Evolutionary conservation across 306 rosid genomes (phyloP), one percentile per base, ranked within the genome.

Genomic region (Pyrus pyrifolia): DNA sequence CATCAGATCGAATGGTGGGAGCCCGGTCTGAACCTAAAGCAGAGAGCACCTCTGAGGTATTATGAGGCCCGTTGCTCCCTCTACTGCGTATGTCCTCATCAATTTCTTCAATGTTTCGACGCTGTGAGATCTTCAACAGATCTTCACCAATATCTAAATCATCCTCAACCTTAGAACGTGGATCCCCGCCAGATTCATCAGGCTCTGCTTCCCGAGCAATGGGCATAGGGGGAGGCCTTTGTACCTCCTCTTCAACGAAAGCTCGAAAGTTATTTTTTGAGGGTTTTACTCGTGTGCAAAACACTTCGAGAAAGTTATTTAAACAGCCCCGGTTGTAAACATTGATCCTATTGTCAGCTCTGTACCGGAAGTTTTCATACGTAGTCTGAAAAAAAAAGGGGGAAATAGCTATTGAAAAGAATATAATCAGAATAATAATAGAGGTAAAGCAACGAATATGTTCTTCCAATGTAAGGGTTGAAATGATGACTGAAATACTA

Each of bases 111-210:
- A 90, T 70, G 67, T 91, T 91, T 78, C 91, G 91, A 44, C 98
- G 91, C 81, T 93, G 98, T 6, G 98, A 93, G 81, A 93, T 93
- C 84, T 93, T 93, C 84, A 93, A 76, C 49, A 93, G 79, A 81
- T 93, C 97, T 81, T 93, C 98, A 19, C 97, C 97, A 73, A 91
- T 91, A 63, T 87, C 98, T 64, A 88, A 88, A 82, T 93, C 96
- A 35, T 87, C 94, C 84, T 93, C 98, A 60, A 93, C 98, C 83
- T 93, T 93, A 2, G 93, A 81, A 22, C 96, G 98, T 59, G 86
- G 89, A 81, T 93, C 96, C 51, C 87, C 93, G 1, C 77, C 77
- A 40, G 61, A 58, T 44, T 88, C 97, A 83, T 90, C 89, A 23
- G 70, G 76, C 45, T 84, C 91, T 10, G 80, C 76, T 60, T 85